These are phyloP conservation scores for Suillus americanus DNA, from an alignment of 768 basidiomycete species.

Conservation along the genomic window DNA sequence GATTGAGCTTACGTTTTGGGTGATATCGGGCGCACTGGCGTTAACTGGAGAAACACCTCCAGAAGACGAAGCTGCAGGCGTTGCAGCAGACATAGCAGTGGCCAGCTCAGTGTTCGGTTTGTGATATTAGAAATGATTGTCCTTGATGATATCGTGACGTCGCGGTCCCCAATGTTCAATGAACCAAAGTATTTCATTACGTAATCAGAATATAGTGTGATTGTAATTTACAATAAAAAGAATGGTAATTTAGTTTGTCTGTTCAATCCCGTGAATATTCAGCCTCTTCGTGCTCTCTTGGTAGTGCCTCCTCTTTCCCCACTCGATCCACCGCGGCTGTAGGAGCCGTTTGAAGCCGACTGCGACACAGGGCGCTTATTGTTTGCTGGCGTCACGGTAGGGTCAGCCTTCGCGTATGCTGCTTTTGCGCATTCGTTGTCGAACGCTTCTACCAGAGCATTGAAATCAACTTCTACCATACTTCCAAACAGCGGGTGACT, in stretches of 20 bases:
- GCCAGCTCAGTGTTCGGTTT: neutral
- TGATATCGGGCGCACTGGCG: conserved; percentile 24
- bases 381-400: conserved; percentile 2
- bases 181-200: neutral
- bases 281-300: conserved; percentile 9
- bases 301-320: conserved; percentile 1
- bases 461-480: conserved; percentile 42
- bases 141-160: neutral
- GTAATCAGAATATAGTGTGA: neutral
- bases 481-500: conserved; percentile 43
- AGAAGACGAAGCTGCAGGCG: conserved; percentile 36
- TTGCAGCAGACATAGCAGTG: conserved; percentile 29
- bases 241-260: neutral
- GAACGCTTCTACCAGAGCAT: conserved; percentile 39
- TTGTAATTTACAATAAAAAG: neutral
- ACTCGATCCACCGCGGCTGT: neutral
- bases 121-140: neutral
- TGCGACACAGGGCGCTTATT: conserved; percentile 13
- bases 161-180: neutral
- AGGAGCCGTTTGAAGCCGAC: conserved; percentile 1
- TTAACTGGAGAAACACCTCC: conserved; percentile 32
- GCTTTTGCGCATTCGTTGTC: conserved; percentile 41
- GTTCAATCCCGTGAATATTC: neutral
- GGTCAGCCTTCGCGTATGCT: conserved; percentile 25
- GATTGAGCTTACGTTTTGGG: conserved; percentile 20